phyloP scores from a whole-genome alignment of 2,329 filamentous ascomycete species.

The Neospermospora avenae region DNA sequence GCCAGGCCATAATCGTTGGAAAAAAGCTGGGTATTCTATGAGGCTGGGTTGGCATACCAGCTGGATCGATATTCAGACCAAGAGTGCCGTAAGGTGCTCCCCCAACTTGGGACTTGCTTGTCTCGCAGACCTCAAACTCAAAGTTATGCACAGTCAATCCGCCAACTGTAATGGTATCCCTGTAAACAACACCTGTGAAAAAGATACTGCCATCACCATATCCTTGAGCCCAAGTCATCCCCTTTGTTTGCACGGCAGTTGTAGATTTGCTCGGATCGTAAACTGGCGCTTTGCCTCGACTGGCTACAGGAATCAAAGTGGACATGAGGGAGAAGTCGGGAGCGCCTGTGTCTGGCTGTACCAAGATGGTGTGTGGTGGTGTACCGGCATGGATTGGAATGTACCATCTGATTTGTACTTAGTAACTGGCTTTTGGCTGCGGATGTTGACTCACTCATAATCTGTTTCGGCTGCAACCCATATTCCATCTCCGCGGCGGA shows the following conservation, averaged over 20 bases:
- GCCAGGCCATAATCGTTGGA: background rate
- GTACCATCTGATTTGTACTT: background rate
- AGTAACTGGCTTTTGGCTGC: background rate
- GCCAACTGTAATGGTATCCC: background rate
- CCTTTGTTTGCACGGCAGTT: background rate
- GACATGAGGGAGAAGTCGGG: background rate
- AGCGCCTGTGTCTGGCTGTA: background rate
- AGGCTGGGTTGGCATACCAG: background rate
- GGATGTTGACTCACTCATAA: background rate
- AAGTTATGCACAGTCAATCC: background rate
- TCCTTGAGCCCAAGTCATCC: background rate
- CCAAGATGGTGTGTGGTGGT: background rate
- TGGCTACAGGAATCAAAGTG: background rate
- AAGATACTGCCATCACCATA: background rate
- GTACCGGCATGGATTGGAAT: background rate
- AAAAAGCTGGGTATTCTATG: background rate
- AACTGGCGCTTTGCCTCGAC: background rate
- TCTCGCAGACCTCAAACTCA: background rate
- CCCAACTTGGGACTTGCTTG: background rate
- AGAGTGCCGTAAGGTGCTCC: background rate
- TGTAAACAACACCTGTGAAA: background rate
- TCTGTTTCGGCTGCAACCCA: background rate
- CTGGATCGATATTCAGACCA: background rate
- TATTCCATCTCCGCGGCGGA: background rate
- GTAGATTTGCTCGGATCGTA: background rate